Base-by-base conservation (phyloP, 169 alveolate species). In the Babesia bovis region DNA sequence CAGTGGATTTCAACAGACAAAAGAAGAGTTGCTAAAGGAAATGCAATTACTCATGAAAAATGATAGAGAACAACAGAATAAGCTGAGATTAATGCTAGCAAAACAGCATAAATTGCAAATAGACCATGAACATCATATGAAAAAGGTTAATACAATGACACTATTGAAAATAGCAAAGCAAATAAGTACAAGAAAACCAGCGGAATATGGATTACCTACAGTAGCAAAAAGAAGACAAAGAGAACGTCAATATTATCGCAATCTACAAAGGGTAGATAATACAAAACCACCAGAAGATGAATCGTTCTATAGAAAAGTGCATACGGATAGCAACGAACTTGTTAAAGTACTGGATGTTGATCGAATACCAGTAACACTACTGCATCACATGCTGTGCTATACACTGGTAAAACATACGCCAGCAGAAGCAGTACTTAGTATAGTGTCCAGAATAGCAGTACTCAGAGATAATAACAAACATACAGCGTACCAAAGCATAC, bases 331-430 rank as follows among this genome's bases (percentile, higher is more conserved):
- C 5, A 76, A 61, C 13, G 89, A 87, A 50, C 56, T 87, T 21
- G 63, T 87, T 32, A 41, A 85, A 52, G 77, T 87, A 21, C 53
- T 87, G 58, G 90, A 87, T 51, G 84, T 87, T 32, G 93, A 87
- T 63, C 61, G 70, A 61, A 19, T 87, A 19, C 91, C 93, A 15
- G 56, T 83, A 28, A 72, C 84, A 35, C 58, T 87, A 21, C 69
- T 87, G 55, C 89, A 87, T 58, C 84, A 83, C 45, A 77, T 87
- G 81, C 56, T 87, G 45, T 84, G 90, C 9, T 87, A 87, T 70
- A 67, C 84, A 44, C 66, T 87, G 44, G 93, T 87, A 23, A 87
- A 87, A 72, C 70, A 87, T 63, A 78, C 85, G 68, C 89, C 91
- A 42, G 93, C 93, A 9, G 93, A 87, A 75, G 61, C 57, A 21